A percentile compares a stretch with the other conserved stretches of the same genome.
phyloP scores from a whole-genome alignment of 2,329 filamentous ascomycete genomes.

The Colletotrichum echinochloae region DNA sequence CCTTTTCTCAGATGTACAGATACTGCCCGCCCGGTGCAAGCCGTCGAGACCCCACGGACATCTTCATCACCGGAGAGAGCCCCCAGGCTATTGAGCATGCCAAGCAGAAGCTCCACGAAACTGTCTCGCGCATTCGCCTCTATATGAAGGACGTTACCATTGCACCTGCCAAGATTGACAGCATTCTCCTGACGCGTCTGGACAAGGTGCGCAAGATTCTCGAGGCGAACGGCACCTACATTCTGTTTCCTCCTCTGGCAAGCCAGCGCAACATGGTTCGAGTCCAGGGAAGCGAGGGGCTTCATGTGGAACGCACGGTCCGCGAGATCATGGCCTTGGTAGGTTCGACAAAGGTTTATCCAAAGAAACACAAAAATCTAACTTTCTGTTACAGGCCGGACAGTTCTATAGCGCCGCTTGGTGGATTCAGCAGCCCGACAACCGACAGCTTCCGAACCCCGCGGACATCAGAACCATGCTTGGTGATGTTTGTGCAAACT shows the following conservation, averaged over 20 bases:
- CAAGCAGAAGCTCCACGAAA: conserved; percentile 90
- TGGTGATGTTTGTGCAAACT: conserved; percentile 95
- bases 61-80: conserved; percentile 94
- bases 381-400: conserved; percentile 71
- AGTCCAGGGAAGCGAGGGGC: conserved; percentile 91
- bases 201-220: conserved; percentile 99
- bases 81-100: conserved; percentile 87
- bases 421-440: conserved; percentile 67
- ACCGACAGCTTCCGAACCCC: conserved; percentile 68
- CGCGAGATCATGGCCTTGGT: conserved; percentile 95
- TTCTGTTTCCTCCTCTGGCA: conserved; percentile 89
- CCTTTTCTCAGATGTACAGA: conserved; percentile 91
- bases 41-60: conserved; percentile 86
- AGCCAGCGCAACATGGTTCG: conserved; percentile 87
- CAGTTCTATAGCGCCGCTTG: conserved; percentile 98
- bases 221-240: conserved; percentile 94
- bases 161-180: conserved; percentile 92
- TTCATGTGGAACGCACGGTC: conserved; percentile 94
- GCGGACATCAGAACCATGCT: conserved; percentile 90
- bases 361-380: conserved; percentile 40
- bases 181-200: conserved; percentile 87
- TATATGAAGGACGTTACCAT: conserved; percentile 94
- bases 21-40: conserved; percentile 87
- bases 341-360: conserved; percentile 53
- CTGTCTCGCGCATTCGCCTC: conserved; percentile 83